Evolutionary conservation across 2,329 filamentous ascomycete species (phyloP).

Genomic region (Aspergillus melleus): DNA sequence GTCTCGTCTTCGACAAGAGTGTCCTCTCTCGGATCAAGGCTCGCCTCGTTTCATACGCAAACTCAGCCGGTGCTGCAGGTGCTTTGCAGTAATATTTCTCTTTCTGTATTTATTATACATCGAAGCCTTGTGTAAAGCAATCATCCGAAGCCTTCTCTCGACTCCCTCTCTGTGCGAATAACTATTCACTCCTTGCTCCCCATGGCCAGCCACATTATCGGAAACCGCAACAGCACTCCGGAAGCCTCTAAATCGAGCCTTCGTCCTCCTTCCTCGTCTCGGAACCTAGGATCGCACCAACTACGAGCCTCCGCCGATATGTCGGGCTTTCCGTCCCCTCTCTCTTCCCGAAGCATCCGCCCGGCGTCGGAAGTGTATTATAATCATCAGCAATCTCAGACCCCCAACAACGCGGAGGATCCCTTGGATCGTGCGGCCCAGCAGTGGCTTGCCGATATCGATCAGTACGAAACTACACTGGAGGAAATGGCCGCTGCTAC

Average conservation of each 20-base stretch:
- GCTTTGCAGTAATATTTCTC: constrained; percentile 47
- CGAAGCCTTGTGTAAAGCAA: constrained; percentile 18
- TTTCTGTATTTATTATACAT: constrained; percentile 38
- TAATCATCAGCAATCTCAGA: constrained; percentile 67
- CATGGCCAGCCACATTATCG: constrained; percentile 66
- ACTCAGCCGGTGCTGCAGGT: constrained; percentile 82
- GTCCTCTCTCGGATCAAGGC: constrained; percentile 9
- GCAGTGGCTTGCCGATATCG: constrained; percentile 98
- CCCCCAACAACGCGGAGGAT: constrained; percentile 72
- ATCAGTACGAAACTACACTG: constrained; percentile 97
- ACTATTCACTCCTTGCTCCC: constrained; percentile 16
- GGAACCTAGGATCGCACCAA: constrained; percentile 76
- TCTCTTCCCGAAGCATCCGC: constrained; percentile 75
- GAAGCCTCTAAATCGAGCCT: constrained; percentile 81
- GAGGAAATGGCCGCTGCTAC: constrained; percentile 99
- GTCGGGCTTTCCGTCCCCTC: constrained; percentile 74
- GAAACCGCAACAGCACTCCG: constrained; percentile 95
- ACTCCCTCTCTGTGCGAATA: constrained; percentile 6
- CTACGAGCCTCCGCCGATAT: constrained; percentile 95
- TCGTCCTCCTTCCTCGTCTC: constrained; percentile 80
- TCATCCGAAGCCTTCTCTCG: constrained; percentile 7
- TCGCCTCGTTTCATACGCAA: constrained; percentile 32
- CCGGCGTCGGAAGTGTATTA: constrained; percentile 93
- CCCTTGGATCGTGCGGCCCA: constrained; percentile 90
- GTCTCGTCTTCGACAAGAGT: constrained; percentile 6